phyloP scores from a whole-genome alignment of 1,284 basidiomycete species.

The Porogramme epimiltina region DNA sequence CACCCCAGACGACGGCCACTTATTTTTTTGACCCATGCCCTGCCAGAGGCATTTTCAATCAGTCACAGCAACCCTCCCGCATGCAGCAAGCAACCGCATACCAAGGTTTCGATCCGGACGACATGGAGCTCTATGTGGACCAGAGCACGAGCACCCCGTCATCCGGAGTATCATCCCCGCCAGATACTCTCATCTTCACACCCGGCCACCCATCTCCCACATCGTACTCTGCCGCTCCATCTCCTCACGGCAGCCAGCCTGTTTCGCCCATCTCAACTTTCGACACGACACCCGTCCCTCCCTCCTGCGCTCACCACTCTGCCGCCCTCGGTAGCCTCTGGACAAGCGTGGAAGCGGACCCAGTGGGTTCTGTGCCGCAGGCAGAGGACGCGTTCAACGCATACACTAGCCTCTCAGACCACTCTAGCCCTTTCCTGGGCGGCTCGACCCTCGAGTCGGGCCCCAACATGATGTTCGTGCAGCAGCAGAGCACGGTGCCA shows the following conservation, averaged over 20 bases:
- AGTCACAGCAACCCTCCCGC: slow-evolving; percentile 36
- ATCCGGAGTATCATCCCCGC: slow-evolving; percentile 38
- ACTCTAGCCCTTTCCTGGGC: slow-evolving; percentile 62
- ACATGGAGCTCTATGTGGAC: slow-evolving; percentile 78
- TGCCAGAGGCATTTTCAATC: slow-evolving; percentile 25
- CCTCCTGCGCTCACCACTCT: slow-evolving; percentile 35
- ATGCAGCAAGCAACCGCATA: slow-evolving; percentile 14
- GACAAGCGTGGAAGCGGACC: slow-evolving; percentile 12
- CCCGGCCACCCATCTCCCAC: slow-evolving; percentile 46
- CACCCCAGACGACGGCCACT: slow-evolving; percentile 35
- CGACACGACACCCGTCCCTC: slow-evolving; percentile 48
- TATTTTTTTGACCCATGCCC: slow-evolving; percentile 27
- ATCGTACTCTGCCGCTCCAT: slow-evolving; percentile 35
- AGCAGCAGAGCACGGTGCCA: slow-evolving; percentile 27
- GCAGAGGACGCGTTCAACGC: slow-evolving; percentile 39
- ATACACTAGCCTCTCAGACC: slow-evolving; percentile 61
- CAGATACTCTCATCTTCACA: slow-evolving; percentile 39
- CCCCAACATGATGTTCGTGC: slow-evolving; percentile 26
- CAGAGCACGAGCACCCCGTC: slow-evolving; percentile 37
- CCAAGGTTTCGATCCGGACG: slow-evolving; percentile 64
- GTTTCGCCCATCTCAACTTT: slow-evolving; percentile 46
- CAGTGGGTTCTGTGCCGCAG: slow-evolving; percentile 14
- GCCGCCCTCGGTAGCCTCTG: slow-evolving; percentile 27
- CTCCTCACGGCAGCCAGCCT: slow-evolving; percentile 41
- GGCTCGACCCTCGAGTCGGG: slow-evolving; percentile 40